Percentiles rank a stretch among this genome's conserved stretches.
Conservation (phyloP, 345 rosid genomes). For the Syzygium aqueum region DNA sequence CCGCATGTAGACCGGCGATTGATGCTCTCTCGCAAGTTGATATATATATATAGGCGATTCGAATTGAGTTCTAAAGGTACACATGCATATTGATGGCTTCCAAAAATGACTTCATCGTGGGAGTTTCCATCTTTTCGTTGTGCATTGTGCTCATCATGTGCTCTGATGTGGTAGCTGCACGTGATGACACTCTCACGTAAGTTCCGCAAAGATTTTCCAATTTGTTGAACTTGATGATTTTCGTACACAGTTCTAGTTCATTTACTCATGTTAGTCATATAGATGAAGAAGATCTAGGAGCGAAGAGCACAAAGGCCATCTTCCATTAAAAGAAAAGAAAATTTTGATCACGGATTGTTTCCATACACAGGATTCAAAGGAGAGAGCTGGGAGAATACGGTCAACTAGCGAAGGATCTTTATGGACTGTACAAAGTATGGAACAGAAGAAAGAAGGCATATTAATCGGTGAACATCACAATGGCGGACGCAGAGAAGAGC, state of each 20-base stretch:
- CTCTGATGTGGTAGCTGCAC: not conserved
- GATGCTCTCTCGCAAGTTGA: not conserved
- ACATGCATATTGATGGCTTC: not conserved
- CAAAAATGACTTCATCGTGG: not conserved
- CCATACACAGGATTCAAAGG: not conserved
- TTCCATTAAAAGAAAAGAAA: not conserved
- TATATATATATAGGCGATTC: not conserved
- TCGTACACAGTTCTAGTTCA: not conserved
- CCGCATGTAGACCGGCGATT: not conserved
- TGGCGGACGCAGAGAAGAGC: fast-evolving
- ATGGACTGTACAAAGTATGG: not conserved
- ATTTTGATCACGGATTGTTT: not conserved
- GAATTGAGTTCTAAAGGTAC: not conserved
- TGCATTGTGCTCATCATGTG: not conserved
- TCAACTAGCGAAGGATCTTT: not conserved
- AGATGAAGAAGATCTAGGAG: not conserved
- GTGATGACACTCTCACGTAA: not conserved
- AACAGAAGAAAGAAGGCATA: not conserved
- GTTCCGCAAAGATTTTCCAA: not conserved
- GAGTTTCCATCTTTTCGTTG: not conserved
- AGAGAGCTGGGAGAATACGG: not conserved
- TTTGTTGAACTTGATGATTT: not conserved
- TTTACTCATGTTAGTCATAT: not conserved
- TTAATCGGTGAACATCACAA: not conserved
- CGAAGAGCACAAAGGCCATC: not conserved